phyloP scores from a whole-genome alignment of 2,329 filamentous ascomycete genomes.

The Fusarium miscanthi region DNA sequence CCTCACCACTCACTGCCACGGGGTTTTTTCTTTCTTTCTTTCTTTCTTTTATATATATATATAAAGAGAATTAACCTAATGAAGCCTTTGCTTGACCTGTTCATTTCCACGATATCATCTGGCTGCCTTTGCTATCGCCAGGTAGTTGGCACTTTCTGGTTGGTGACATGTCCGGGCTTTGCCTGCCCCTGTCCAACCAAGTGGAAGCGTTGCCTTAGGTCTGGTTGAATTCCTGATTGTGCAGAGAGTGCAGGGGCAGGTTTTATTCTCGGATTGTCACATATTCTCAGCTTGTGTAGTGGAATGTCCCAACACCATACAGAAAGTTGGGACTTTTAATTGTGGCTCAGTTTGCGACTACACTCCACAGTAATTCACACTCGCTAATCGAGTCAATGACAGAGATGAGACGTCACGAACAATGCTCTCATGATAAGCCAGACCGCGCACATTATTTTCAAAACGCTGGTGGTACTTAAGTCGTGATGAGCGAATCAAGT shows the following conservation, averaged over 20 bases:
- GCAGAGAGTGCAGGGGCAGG: neutral
- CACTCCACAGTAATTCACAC: neutral
- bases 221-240: neutral
- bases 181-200: neutral
- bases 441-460: slow-evolving; percentile 37
- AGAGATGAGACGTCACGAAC: neutral
- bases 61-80: neutral
- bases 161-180: neutral
- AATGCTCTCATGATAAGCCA: neutral
- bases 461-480: slow-evolving; percentile 26
- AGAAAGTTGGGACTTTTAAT: neutral
- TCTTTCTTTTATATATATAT: neutral
- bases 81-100: slow-evolving; percentile 53
- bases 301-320: neutral
- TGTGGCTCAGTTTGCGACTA: neutral
- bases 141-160: neutral
- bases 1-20: slow-evolving; percentile 72
- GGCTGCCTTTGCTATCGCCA: slow-evolving; percentile 1
- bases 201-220: neutral
- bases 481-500: slow-evolving; percentile 19
- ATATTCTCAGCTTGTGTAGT: neutral
- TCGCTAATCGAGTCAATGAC: neutral
- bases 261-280: neutral
- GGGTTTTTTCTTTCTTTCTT: slow-evolving; percentile 61
- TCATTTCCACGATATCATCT: neutral